phyloP scores from a whole-genome alignment of 805 yeast species.

The Saccharomycopsis amapae region DNA sequence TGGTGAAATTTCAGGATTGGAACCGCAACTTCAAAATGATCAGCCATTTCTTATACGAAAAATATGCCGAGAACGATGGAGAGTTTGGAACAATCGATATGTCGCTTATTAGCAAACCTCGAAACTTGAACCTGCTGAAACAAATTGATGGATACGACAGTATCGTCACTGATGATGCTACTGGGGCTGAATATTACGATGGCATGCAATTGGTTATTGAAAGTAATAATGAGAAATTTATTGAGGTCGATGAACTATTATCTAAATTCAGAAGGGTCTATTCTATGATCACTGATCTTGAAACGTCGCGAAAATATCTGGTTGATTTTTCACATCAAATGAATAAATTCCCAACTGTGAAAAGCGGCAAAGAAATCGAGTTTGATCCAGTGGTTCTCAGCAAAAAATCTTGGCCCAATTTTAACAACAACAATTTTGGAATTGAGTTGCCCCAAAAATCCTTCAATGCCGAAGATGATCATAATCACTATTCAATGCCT shows the following conservation, averaged over 20 bases:
- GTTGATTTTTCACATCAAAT: not conserved
- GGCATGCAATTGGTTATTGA: not conserved
- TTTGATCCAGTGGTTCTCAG: conserved; percentile 8
- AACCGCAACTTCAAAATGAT: not conserved
- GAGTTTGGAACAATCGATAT: not conserved
- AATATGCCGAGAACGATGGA: not conserved
- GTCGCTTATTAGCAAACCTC: not conserved
- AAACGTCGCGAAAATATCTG: conserved; percentile 2
- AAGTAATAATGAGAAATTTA: not conserved
- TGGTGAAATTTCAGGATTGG: not conserved
- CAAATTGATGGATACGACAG: not conserved
- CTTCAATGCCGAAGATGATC: not conserved
- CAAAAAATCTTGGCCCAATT: conserved; percentile 14
- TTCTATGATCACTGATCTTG: conserved; percentile 7
- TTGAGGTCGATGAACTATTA: not conserved
- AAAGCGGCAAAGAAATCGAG: too few relatives aligned
- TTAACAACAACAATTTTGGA: conserved; percentile 6
- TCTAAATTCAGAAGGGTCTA: conserved; percentile 2
- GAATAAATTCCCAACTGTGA: not conserved
- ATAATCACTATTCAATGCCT: not conserved
- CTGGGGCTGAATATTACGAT: not conserved
- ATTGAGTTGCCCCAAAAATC: not conserved
- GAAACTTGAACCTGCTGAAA: not conserved
- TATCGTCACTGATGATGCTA: not conserved
- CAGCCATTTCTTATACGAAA: not conserved